These are phyloP conservation scores for Neurospora sp. DNA, from an alignment of 495 filamentous ascomycete species.

Conservation along the genomic window DNA sequence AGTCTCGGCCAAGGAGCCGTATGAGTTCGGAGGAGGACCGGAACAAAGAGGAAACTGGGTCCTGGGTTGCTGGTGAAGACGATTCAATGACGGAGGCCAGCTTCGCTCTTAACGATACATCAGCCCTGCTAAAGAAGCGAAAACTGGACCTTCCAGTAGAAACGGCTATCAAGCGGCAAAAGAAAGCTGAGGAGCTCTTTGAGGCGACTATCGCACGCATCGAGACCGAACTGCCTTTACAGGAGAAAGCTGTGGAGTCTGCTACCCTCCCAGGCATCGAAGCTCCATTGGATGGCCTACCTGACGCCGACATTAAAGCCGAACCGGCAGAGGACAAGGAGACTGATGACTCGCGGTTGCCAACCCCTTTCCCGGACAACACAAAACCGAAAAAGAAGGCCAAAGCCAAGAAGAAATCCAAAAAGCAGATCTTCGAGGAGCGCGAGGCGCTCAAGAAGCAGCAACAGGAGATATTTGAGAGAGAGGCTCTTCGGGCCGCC, in stretches of 20 bases:
- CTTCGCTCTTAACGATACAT: conserved; percentile 34
- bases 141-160: conserved; percentile 55
- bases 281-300: background rate
- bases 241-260: conserved; percentile 26
- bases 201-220: conserved; percentile 46
- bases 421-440: conserved; percentile 64
- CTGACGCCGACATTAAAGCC: conserved; percentile 4
- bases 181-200: conserved; percentile 69
- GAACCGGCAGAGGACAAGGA: conserved; percentile 25
- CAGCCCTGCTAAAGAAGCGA: conserved; percentile 49
- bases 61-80: conserved; percentile 36
- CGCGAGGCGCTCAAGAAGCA: conserved; percentile 49
- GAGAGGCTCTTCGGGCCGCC: conserved; percentile 21
- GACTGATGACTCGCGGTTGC: conserved; percentile 30
- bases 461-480: conserved; percentile 32
- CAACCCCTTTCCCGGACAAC: conserved; percentile 28
- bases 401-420: conserved; percentile 57
- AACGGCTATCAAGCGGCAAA: conserved; percentile 56
- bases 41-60: conserved; percentile 50
- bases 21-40: conserved; percentile 58
- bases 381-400: conserved; percentile 28
- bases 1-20: conserved; percentile 70
- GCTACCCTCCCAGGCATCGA: conserved; percentile 22
- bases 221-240: conserved; percentile 35
- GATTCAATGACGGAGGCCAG: conserved; percentile 48